Conservation (phyloP, 306 rosid species). For the Herpetospermum pedunculosum region DNA sequence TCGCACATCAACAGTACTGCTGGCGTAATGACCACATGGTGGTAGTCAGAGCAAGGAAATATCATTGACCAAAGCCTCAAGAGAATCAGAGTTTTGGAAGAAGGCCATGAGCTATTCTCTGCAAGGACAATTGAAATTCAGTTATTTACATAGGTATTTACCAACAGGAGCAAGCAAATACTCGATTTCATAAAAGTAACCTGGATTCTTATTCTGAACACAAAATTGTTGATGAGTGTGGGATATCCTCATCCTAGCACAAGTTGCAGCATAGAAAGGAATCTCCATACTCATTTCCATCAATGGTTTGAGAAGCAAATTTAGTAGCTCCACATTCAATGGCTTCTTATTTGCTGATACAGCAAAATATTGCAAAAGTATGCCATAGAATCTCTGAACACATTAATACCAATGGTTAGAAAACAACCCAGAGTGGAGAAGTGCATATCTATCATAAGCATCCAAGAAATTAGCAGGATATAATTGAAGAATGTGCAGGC, state of each 20-base stretch:
- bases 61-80: constrained; percentile 81
- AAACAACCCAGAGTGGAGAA: not conserved
- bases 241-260: constrained; percentile 84
- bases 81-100: constrained; percentile 72
- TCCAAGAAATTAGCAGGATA: not conserved
- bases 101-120: constrained; percentile 88
- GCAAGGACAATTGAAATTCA: constrained; percentile 18
- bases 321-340: constrained; percentile 49
- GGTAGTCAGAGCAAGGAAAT: constrained; percentile 85
- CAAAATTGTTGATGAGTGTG: constrained; percentile 54
- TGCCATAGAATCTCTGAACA: constrained; percentile 83
- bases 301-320: constrained; percentile 70
- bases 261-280: constrained; percentile 85
- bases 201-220: constrained; percentile 52
- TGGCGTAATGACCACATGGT: constrained; percentile 88
- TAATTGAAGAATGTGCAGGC: not conserved
- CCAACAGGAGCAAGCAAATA: not conserved
- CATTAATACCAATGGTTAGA: constrained; percentile 4
- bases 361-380: constrained; percentile 84
- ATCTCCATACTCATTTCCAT: constrained; percentile 80
- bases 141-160: not conserved
- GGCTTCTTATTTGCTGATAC: constrained; percentile 59
- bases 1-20: constrained; percentile 68
- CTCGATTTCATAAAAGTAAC: constrained; percentile 20
- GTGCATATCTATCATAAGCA: not conserved